These are phyloP conservation scores for Protomyces macrosporus DNA, from an alignment of 1,139 yeast genomes.

Conservation along the genomic window DNA sequence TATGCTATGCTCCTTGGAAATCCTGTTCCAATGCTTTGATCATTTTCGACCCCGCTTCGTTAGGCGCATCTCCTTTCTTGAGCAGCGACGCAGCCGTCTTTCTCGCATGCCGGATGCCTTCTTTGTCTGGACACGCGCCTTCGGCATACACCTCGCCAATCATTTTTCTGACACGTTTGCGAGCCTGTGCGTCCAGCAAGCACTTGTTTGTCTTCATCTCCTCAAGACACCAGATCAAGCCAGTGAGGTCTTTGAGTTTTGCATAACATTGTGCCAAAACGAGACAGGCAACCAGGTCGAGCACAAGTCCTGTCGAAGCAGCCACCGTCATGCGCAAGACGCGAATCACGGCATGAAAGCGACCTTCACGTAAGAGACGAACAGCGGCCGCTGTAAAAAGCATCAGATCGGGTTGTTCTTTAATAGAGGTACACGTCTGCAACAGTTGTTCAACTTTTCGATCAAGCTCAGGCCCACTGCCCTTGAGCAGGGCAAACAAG, in stretches of 20 bases:
- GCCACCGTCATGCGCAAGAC: not conserved
- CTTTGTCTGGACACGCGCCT: not conserved
- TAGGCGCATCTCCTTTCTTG: not conserved
- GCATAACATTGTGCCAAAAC: slow-evolving; percentile 16
- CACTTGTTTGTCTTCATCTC: slow-evolving; percentile 17
- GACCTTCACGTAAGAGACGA: slow-evolving; percentile 7
- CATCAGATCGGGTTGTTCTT: not conserved
- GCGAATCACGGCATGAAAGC: slow-evolving; percentile 5
- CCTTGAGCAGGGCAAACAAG: not conserved
- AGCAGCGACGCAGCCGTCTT: not conserved
- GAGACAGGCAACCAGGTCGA: slow-evolving; percentile 18
- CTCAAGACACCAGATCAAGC: slow-evolving; percentile 22
- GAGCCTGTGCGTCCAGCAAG: slow-evolving; percentile 14
- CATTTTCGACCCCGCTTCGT: not conserved
- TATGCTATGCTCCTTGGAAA: no score
- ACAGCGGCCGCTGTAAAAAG: slow-evolving; percentile 18
- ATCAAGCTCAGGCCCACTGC: not conserved
- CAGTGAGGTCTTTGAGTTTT: slow-evolving; percentile 1
- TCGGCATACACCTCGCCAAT: not conserved
- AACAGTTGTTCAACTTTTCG: not conserved
- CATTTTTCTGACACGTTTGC: slow-evolving; percentile 5
- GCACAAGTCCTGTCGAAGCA: not conserved
- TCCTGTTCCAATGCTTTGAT: not conserved
- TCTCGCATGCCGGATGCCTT: not conserved
- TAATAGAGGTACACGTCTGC: not conserved